phyloP scores from a whole-genome alignment of 1,284 basidiomycete species.

The Clitocybe nebularis region DNA sequence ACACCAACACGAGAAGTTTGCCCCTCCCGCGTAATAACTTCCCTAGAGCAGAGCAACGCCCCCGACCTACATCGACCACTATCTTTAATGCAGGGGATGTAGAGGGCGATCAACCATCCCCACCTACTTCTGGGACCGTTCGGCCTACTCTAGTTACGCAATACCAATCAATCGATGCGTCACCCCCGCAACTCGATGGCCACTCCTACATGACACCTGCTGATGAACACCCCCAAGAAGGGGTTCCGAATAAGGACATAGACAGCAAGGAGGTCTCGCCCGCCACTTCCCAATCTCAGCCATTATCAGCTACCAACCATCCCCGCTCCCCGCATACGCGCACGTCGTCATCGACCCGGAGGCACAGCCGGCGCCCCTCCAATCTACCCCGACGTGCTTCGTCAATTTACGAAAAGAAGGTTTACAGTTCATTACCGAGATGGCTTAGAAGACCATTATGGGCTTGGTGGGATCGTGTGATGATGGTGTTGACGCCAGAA shows the following conservation, averaged over 20 bases:
- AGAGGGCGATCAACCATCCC: constrained; percentile 14
- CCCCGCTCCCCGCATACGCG: constrained; percentile 5
- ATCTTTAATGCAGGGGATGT: constrained; percentile 27
- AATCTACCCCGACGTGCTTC: constrained; percentile 15
- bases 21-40: constrained; percentile 7
- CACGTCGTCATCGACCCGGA: not conserved
- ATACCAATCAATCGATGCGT: constrained; percentile 34
- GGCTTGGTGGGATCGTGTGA: constrained; percentile 71
- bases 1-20: not conserved
- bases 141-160: constrained; percentile 23
- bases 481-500: constrained; percentile 74
- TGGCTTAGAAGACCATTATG: constrained; percentile 42
- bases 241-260: no score
- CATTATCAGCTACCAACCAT: not conserved
- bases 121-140: constrained; percentile 4
- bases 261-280: not conserved
- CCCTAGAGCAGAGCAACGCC: constrained; percentile 6
- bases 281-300: not conserved
- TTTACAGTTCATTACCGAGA: constrained; percentile 40
- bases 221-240: constrained; percentile 8
- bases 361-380: not conserved
- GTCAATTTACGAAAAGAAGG: constrained; percentile 40
- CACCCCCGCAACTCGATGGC: constrained; percentile 22
- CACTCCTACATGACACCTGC: constrained; percentile 22
- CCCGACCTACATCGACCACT: constrained; percentile 26